These are phyloP conservation scores for Cornus suecica DNA, from an alignment of 148 eudicot genomes.

Conservation along the genomic window DNA sequence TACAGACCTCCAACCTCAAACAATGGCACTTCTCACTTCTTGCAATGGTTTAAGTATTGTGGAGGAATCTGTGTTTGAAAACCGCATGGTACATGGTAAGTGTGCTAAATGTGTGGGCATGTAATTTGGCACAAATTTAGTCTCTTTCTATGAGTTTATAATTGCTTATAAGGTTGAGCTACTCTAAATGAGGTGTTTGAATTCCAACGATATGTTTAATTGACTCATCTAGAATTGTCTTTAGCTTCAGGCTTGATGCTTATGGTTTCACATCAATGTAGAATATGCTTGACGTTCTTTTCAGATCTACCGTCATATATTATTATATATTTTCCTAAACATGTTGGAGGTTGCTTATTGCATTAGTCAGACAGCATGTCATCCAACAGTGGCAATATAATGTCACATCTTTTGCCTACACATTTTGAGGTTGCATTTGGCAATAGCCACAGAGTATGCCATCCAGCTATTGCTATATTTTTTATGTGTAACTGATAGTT, in stretches of 20 bases:
- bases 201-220: background rate
- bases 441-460: too few relatives aligned
- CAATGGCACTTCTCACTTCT: slow-evolving; percentile 24
- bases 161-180: background rate
- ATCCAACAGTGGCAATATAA: too few relatives aligned
- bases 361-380: too few relatives aligned
- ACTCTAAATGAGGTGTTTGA: background rate
- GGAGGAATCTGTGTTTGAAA: slow-evolving; percentile 28
- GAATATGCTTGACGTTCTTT: background rate
- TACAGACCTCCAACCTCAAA: slow-evolving; percentile 29
- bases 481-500: too few relatives aligned
- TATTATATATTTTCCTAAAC: too few relatives aligned
- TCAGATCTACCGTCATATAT: background rate
- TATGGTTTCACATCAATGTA: background rate
- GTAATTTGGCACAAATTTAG: background rate
- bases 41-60: slow-evolving; percentile 19
- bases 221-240: background rate
- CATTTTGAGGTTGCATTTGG: too few relatives aligned
- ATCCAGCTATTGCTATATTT: too few relatives aligned
- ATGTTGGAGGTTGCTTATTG: too few relatives aligned
- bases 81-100: slow-evolving; percentile 24
- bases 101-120: background rate
- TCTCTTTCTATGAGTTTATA: background rate
- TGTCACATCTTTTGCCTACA: too few relatives aligned
- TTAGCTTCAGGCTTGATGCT: background rate